These are phyloP conservation scores for Beauveria brongniartii DNA, from an alignment of 2,329 filamentous ascomycete genomes.

Conservation along the genomic window DNA sequence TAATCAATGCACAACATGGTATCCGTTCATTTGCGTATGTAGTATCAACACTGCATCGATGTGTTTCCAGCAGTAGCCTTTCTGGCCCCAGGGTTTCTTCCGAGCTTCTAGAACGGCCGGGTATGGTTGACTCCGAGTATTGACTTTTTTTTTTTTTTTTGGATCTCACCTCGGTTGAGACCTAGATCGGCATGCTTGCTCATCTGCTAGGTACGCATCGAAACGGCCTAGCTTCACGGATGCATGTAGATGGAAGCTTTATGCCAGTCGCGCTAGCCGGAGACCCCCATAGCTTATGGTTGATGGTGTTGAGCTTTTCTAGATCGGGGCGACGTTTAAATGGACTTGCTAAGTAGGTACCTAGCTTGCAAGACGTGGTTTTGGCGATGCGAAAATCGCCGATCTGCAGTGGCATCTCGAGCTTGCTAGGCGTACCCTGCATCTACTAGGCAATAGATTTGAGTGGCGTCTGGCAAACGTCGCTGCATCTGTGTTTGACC, in stretches of 20 bases:
- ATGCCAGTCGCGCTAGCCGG: not conserved
- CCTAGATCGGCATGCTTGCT: too few species aligned
- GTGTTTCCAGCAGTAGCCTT: too few species aligned
- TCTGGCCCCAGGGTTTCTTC: too few species aligned
- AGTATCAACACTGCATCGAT: not conserved
- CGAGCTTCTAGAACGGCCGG: too few species aligned
- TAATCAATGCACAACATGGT: not conserved
- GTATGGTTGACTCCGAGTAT: too few species aligned
- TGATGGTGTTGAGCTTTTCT: not conserved
- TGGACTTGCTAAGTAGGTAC: not conserved
- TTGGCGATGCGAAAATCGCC: not conserved
- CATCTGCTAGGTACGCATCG: not conserved
- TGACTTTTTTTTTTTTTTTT: too few species aligned
- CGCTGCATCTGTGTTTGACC: too few species aligned
- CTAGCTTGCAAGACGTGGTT: not conserved
- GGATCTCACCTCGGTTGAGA: too few species aligned
- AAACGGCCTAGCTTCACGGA: not conserved
- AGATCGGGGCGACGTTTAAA: not conserved
- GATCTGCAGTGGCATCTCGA: not conserved
- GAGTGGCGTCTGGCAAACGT: not conserved
- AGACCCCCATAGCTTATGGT: not conserved
- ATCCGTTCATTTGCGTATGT: too few species aligned
- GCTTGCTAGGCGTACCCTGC: not conserved
- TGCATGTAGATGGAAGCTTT: not conserved
- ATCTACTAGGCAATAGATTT: not conserved